Base-by-base conservation (phyloP, 345 rosid genomes). In the Arabis alpina region DNA sequence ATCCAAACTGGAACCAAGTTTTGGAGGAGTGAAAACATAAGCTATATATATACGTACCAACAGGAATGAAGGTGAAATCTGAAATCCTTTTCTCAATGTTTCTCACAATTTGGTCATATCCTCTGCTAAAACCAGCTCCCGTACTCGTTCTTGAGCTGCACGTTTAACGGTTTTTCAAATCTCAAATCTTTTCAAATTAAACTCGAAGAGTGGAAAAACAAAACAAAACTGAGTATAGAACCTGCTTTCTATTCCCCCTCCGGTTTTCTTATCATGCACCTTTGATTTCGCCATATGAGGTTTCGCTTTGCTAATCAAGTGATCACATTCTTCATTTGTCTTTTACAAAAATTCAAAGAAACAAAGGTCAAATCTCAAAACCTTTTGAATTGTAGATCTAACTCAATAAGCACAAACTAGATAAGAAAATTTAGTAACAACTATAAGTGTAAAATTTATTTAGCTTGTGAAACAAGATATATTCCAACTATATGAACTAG, bases 231-330 rank as follows among this genome's bases (percentile, higher is more conserved):
- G 28, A 57, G 8, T 48, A 40, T 54, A 56, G 41, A 49, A 83
- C 94, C 91, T 91, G 83, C 96, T 93, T 61, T 91, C 97, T 74
- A 28, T 86, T 69, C 86, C 84, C 80, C 77, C 73, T 73, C 98
- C 96, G 41, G 94, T 89, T 74, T 71, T 74, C 52, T 66, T 76
- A 74, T 93, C 96, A 10, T 81, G 86, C 65, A 89, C 97, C 14
- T 77, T 77, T 8, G 98, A 91, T 78, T 86, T 93, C 27, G 60
- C 54, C 96, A 91, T 89, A 39, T 66, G 79, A 15, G 98, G 98
- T 83, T 77, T 84, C 7, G 94, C 96, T 45, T 84, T 84, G 57
- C 73, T 72, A 44, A 91, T 93, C 58, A 93, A 77, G 75, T 88
- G 85, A 41, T 88, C 87, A 47, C 97, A 93, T 70, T 93, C 97